These are phyloP conservation scores for Melampsora americana DNA, from an alignment of 1,284 basidiomycete genomes.

Conservation along the genomic window DNA sequence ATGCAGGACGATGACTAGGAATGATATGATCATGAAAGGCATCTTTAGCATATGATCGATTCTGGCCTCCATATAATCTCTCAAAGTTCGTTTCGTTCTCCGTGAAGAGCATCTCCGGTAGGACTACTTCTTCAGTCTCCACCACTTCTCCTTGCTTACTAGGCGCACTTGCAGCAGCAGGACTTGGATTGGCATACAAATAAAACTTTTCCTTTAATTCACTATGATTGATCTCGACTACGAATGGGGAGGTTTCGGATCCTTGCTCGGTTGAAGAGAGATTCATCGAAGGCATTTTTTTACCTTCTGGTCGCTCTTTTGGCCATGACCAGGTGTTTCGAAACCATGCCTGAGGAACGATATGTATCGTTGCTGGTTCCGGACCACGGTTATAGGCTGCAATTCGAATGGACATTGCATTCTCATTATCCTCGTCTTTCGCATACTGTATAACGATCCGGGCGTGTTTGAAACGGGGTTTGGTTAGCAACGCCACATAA, in stretches of 20 bases:
- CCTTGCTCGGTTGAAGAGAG: constrained; percentile 59
- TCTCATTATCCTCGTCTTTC: constrained; percentile 87
- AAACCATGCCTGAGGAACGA: constrained; percentile 94
- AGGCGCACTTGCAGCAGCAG: constrained; percentile 72
- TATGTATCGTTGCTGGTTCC: constrained; percentile 88
- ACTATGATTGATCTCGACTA: constrained; percentile 65
- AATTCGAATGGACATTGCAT: constrained; percentile 86
- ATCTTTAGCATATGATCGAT: constrained; percentile 86
- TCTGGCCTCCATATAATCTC: constrained; percentile 81
- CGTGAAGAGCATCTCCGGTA: constrained; percentile 81
- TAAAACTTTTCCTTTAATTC: constrained; percentile 59
- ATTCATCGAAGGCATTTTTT: constrained; percentile 61
- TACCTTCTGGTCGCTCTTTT: constrained; percentile 70
- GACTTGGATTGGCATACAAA: constrained; percentile 85
- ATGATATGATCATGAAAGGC: constrained; percentile 98
- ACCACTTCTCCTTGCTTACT: constrained; percentile 62
- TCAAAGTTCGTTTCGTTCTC: constrained; percentile 96
- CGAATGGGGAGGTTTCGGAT: constrained; percentile 67
- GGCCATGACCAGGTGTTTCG: constrained; percentile 98
- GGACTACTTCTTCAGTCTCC: constrained; percentile 66
- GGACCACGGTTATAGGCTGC: constrained; percentile 95
- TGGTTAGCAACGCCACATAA: neutral
- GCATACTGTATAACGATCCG: constrained; percentile 68
- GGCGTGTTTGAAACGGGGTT: neutral
- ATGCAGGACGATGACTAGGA: constrained; percentile 68